Evolutionary conservation across 2,329 filamentous ascomycete genomes (phyloP).

Genomic region (Phialophora chinensis): DNA sequence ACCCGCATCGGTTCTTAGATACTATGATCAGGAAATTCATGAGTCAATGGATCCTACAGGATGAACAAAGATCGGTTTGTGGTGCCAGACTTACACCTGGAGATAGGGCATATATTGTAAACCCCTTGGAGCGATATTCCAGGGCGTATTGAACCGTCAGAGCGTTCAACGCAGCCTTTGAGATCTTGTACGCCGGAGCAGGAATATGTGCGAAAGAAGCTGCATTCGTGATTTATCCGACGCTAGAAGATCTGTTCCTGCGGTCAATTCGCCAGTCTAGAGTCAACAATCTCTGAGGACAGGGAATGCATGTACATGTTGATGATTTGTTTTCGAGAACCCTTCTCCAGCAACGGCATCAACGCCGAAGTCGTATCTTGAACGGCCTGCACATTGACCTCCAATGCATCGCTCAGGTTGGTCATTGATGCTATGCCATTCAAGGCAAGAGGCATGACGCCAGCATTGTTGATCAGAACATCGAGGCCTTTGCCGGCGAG

Average conservation of each 20-base stretch:
- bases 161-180: constrained; percentile 57
- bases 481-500: constrained; percentile 52
- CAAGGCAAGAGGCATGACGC: constrained; percentile 39
- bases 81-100: constrained; percentile 43
- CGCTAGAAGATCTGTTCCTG: constrained; percentile 42
- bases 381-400: constrained; percentile 51
- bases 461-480: constrained; percentile 56
- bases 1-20: constrained; percentile 45
- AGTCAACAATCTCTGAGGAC: too few species aligned
- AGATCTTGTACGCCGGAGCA: constrained; percentile 48
- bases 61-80: neutral
- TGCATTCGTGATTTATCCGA: constrained; percentile 50
- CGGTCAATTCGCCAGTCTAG: too few species aligned
- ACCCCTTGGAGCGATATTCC: constrained; percentile 48
- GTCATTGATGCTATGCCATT: constrained; percentile 39
- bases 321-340: constrained; percentile 50
- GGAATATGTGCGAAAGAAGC: constrained; percentile 26
- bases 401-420: constrained; percentile 47
- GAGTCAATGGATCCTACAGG: neutral
- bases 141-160: constrained; percentile 54
- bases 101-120: constrained; percentile 50
- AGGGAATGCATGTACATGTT: constrained; percentile 49
- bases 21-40: constrained; percentile 2
- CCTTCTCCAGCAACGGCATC: constrained; percentile 48
- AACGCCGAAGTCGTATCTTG: constrained; percentile 51